A percentile compares a stretch with the other conserved stretches of the same genome.
Evolutionary conservation across 2,329 filamentous ascomycete species (phyloP).

Genomic region (Colletotrichum sp.): DNA sequence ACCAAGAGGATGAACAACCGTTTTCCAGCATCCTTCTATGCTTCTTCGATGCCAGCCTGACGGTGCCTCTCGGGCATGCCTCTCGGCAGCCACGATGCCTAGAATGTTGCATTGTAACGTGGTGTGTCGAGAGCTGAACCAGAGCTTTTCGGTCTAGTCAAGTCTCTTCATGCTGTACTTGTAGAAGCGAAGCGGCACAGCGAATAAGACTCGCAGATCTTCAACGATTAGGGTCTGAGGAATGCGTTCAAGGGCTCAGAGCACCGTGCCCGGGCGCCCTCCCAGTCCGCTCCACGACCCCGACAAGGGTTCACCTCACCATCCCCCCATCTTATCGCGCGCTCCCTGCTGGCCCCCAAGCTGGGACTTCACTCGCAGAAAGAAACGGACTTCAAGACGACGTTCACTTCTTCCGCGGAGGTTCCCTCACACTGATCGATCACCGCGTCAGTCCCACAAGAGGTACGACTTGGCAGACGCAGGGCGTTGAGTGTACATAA

Average conservation of each 20-base stretch:
- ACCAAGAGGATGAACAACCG: neutral
- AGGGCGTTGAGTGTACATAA: neutral
- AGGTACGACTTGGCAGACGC: neutral
- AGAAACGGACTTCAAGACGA: neutral
- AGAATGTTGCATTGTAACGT: neutral
- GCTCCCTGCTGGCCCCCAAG: neutral
- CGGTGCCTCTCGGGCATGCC: neutral
- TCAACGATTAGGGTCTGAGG: neutral
- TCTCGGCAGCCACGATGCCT: neutral
- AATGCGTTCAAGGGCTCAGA: neutral
- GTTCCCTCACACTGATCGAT: neutral
- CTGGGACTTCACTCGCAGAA: neutral
- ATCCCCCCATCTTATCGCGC: neutral
- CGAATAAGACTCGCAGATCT: neutral
- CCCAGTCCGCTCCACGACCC: neutral
- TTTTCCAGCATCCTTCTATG: neutral
- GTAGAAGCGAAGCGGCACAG: neutral
- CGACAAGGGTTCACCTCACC: neutral
- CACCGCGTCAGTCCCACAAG: neutral
- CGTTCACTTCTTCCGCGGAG: neutral
- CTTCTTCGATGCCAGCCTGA: neutral
- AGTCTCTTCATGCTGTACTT: neutral
- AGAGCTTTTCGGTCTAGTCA: neutral
- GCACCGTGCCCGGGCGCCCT: neutral
- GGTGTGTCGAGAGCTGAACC: neutral